Evolutionary conservation across 371 early-diverging fungal species (phyloP).

Genomic region (Mortierella sp.): DNA sequence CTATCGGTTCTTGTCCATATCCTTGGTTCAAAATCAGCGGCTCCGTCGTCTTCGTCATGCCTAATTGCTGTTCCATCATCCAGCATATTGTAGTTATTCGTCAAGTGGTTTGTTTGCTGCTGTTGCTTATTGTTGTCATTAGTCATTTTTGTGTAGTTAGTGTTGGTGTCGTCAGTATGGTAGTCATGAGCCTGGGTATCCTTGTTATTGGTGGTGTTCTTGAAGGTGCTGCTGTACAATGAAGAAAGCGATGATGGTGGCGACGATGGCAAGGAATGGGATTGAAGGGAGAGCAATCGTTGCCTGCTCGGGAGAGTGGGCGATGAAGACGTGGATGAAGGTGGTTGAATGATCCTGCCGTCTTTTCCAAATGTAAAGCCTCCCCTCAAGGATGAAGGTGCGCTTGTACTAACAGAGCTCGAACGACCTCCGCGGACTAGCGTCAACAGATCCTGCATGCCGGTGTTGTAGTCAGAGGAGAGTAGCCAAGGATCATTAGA

Average conservation of each 20-base stretch:
- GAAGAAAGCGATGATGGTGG: conserved; percentile 17
- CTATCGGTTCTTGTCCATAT: conserved; percentile 44
- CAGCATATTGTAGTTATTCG: conserved; percentile 18
- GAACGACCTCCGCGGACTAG: conserved; percentile 55
- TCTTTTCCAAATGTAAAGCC: conserved; percentile 39
- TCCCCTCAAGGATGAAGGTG: conserved; percentile 36
- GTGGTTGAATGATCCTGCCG: conserved; percentile 32
- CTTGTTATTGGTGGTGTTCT: conserved; percentile 16
- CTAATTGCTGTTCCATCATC: background rate
- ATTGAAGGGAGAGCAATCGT: conserved; percentile 25
- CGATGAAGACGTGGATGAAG: conserved; percentile 16
- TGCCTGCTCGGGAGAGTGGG: conserved; percentile 3
- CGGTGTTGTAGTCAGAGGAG: conserved; percentile 51
- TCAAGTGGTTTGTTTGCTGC: conserved; percentile 6
- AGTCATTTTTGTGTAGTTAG: conserved; percentile 4
- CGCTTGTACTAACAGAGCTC: conserved; percentile 46
- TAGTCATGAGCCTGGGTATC: conserved; percentile 46
- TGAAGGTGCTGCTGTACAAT: conserved; percentile 24
- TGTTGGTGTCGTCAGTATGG: conserved; percentile 19
- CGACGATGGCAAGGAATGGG: conserved; percentile 3
- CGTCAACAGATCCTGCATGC: conserved; percentile 53
- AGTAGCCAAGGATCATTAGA: conserved; percentile 45
- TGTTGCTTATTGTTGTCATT: conserved; percentile 12
- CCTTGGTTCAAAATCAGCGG: conserved; percentile 22
- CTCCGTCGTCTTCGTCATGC: conserved; percentile 6